Evolutionary conservation across 148 eudicot species (phyloP).

Genomic region (Linanthus parryae): DNA sequence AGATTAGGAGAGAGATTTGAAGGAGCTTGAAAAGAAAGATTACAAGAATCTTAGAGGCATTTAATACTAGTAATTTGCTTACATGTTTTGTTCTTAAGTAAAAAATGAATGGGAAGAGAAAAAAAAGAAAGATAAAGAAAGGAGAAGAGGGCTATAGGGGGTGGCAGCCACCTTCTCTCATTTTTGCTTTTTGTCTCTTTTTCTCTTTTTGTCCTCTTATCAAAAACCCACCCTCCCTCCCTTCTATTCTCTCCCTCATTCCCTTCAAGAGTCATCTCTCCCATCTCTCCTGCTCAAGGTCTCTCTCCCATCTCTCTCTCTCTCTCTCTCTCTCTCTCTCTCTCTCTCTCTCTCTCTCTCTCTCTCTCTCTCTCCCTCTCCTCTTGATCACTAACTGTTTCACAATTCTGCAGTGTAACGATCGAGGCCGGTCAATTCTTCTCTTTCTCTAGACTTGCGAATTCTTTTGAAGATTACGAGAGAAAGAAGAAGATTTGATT

Average conservation of each 20-base stretch:
- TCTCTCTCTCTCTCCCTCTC: not conserved
- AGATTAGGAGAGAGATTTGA: not conserved
- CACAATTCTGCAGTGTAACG: conserved; percentile 1
- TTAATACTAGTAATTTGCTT: not conserved
- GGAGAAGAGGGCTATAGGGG: conserved; percentile 14
- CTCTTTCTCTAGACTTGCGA: not conserved
- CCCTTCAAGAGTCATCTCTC: conserved; percentile 9
- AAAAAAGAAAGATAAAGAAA: conserved; percentile 10
- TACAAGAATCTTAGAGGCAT: conserved; percentile 1
- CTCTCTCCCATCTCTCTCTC: conserved; percentile 22
- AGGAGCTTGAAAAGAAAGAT: conserved; percentile 12
- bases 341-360: not conserved
- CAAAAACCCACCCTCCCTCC: conserved; percentile 14
- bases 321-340: conserved; percentile 10
- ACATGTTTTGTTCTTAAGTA: not conserved
- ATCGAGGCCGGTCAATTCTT: conserved; percentile 10
- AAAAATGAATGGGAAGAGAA: conserved; percentile 16
- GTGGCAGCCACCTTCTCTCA: conserved; percentile 29
- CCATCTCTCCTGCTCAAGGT: conserved; percentile 11
- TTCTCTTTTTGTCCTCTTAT: conserved; percentile 28
- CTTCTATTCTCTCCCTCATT: conserved; percentile 1
- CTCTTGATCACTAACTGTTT: not conserved
- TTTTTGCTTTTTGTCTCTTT: conserved; percentile 10
- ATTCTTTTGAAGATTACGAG: not conserved
- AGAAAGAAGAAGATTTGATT: not conserved